These are phyloP conservation scores for Rhododendron molle DNA, from an alignment of 148 eudicot genomes.

Conservation along the genomic window DNA sequence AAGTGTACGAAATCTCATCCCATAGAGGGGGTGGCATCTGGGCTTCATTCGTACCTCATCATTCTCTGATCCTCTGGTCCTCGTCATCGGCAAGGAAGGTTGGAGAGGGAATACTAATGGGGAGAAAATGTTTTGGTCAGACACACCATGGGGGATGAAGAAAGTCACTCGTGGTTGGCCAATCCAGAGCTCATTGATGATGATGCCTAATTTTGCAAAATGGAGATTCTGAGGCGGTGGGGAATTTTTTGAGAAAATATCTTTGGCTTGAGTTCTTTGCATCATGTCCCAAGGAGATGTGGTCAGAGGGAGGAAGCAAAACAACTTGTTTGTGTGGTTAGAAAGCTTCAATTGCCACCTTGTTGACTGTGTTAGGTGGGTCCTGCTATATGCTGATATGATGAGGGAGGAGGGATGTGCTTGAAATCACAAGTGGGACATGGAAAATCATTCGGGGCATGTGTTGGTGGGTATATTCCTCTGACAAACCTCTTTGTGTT, in stretches of 20 bases:
- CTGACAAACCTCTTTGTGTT: not conserved
- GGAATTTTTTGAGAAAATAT: not conserved
- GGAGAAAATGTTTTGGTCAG: not conserved
- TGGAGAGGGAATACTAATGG: not conserved
- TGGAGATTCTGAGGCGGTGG: not conserved
- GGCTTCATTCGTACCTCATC: not conserved
- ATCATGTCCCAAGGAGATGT: not conserved
- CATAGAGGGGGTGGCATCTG: not conserved
- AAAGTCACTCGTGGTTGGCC: not conserved
- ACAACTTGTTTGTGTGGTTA: not conserved
- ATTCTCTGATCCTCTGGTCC: not conserved
- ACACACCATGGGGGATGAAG: not conserved
- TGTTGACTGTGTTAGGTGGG: not conserved
- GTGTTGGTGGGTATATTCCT: not conserved
- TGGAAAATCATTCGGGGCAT: not conserved
- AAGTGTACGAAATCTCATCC: not conserved
- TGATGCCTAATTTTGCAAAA: not conserved
- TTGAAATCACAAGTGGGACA: not conserved
- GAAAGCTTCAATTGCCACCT: not conserved
- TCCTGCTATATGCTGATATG: not conserved
- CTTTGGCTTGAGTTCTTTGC: not conserved
- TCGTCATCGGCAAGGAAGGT: not conserved
- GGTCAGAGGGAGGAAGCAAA: not conserved
- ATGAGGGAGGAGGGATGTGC: not conserved
- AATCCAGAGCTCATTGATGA: not conserved